Conservation (phyloP, 2,329 filamentous ascomycete genomes). For the Colletotrichum lindemuthianum region DNA sequence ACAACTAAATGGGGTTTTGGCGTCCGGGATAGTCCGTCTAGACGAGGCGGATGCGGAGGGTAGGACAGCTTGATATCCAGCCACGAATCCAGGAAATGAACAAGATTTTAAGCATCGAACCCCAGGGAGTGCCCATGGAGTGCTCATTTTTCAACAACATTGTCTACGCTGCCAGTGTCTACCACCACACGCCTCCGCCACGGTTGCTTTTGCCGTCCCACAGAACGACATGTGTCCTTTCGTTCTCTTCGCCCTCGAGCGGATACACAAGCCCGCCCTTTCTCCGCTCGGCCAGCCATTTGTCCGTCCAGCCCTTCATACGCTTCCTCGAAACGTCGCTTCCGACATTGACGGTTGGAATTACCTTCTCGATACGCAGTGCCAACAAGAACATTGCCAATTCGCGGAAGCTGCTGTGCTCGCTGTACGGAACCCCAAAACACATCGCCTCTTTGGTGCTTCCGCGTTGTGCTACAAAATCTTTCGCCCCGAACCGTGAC, state of each 20-base stretch:
- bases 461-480: slow-evolving; percentile 84
- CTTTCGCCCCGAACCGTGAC: slow-evolving; percentile 74
- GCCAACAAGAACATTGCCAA: slow-evolving; percentile 92
- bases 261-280: slow-evolving; percentile 63
- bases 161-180: slow-evolving; percentile 19
- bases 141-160: slow-evolving; percentile 10
- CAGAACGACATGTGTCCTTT: slow-evolving; percentile 41
- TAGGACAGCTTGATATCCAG: slow-evolving; percentile 10
- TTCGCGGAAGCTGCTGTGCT: slow-evolving; percentile 95
- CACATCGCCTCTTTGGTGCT: slow-evolving; percentile 85
- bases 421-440: slow-evolving; percentile 94
- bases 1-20: slow-evolving; percentile 8
- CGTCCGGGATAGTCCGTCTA: slow-evolving; percentile 1
- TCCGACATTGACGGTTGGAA: slow-evolving; percentile 90
- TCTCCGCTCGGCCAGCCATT: slow-evolving; percentile 68
- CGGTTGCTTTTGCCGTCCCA: slow-evolving; percentile 53
- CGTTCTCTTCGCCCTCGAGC: slow-evolving; percentile 51
- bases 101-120: not conserved
- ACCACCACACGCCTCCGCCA: slow-evolving; percentile 54
- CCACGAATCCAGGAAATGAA: slow-evolving; percentile 10
- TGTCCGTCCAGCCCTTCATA: slow-evolving; percentile 74
- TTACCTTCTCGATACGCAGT: slow-evolving; percentile 85
- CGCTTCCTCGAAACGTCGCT: slow-evolving; percentile 65
- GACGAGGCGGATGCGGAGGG: slow-evolving; percentile 1
- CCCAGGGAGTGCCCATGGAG: not conserved